A percentile compares a stretch with the other conserved stretches of the same genome.
These are phyloP conservation scores for Backusella australiensis DNA, from an alignment of 192 early-diverging fungal genomes.

Conservation along the genomic window DNA sequence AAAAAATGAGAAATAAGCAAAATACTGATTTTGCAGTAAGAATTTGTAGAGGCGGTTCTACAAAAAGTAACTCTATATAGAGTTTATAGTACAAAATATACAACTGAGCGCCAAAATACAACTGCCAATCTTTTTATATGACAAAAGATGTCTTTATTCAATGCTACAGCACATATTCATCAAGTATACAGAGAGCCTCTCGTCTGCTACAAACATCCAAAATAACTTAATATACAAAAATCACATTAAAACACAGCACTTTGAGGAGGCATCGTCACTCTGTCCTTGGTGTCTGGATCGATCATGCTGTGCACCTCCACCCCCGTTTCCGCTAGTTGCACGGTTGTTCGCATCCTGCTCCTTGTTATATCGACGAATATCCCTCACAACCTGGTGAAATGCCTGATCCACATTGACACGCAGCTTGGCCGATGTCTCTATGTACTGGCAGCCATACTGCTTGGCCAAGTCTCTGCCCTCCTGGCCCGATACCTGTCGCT, in stretches of 20 bases:
- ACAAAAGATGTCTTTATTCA: no score
- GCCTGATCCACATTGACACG: constrained; percentile 92
- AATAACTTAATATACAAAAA: background rate
- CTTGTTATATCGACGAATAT: constrained; percentile 80
- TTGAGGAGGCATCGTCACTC: background rate
- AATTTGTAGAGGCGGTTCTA: no score
- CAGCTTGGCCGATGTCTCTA: constrained; percentile 88
- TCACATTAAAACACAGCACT: background rate
- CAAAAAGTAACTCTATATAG: no score
- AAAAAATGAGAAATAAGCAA: no score
- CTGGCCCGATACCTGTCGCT: constrained; percentile 78
- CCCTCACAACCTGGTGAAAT: constrained; percentile 84
- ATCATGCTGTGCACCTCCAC: background rate
- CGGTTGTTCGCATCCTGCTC: constrained; percentile 45
- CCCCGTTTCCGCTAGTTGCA: background rate
- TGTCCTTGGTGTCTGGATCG: background rate
- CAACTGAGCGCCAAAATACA: no score
- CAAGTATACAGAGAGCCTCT: no score
- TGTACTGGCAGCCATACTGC: constrained; percentile 73
- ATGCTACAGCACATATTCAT: no score
- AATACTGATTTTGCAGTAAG: no score
- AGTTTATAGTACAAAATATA: no score
- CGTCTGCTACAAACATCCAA: no score
- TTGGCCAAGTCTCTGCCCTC: constrained; percentile 84
- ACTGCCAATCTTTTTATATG: no score